These are phyloP conservation scores for Coniochaeta pulveracea DNA, from an alignment of 2,329 filamentous ascomycete genomes.

Conservation along the genomic window DNA sequence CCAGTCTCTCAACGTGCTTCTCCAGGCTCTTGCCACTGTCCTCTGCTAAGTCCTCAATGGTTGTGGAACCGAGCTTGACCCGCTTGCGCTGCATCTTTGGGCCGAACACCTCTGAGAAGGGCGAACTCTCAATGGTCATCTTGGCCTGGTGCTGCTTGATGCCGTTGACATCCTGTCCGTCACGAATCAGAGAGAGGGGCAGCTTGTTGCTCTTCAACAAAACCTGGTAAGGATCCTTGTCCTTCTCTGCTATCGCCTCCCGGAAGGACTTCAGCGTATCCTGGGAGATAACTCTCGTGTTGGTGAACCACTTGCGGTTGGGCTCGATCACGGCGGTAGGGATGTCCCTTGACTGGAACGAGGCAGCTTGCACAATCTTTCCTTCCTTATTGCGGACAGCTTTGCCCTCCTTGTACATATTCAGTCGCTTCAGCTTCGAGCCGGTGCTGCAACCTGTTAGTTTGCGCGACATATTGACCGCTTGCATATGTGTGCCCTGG, in stretches of 20 bases:
- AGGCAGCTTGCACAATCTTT: conserved; percentile 48
- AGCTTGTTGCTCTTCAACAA: conserved; percentile 96
- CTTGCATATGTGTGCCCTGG: not conserved
- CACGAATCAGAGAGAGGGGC: conserved; percentile 86
- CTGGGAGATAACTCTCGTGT: conserved; percentile 81
- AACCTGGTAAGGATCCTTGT: conserved; percentile 83
- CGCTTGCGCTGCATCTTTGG: conserved; percentile 88
- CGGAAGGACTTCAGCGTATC: conserved; percentile 80
- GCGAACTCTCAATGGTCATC: conserved; percentile 79
- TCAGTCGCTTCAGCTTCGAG: conserved; percentile 81
- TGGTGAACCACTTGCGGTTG: conserved; percentile 96
- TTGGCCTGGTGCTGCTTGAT: conserved; percentile 84
- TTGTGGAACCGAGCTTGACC: conserved; percentile 77
- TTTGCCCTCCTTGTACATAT: conserved; percentile 83
- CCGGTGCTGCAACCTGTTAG: conserved; percentile 34
- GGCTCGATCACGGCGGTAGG: conserved; percentile 85
- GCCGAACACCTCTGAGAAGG: conserved; percentile 83
- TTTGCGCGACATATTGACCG: not conserved
- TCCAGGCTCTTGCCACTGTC: conserved; percentile 73
- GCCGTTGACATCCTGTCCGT: conserved; percentile 67
- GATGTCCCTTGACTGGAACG: conserved; percentile 35
- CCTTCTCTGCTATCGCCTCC: conserved; percentile 82
- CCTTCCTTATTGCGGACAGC: conserved; percentile 72
- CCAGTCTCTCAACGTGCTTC: conserved; percentile 66
- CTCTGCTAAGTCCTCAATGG: conserved; percentile 70